These are phyloP conservation scores for Coniosporium apollinis DNA, from an alignment of 495 filamentous ascomycete genomes.

Conservation along the genomic window DNA sequence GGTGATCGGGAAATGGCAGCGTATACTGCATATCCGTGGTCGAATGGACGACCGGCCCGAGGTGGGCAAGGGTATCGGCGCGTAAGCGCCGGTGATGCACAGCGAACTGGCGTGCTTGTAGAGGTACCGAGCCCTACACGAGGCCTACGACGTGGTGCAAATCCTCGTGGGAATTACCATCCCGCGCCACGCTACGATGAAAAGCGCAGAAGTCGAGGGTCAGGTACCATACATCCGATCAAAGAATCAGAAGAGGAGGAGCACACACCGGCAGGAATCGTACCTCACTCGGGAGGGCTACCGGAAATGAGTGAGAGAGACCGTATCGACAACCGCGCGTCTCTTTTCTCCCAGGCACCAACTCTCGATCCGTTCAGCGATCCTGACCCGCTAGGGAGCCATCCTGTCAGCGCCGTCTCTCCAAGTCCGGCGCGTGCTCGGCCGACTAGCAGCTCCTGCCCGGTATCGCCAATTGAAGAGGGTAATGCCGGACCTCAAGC, in stretches of 20 bases:
- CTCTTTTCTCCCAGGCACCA: conserved; percentile 8
- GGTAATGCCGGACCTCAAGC: too few relatives aligned
- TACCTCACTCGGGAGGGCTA: neutral
- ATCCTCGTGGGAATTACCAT: conserved; percentile 27
- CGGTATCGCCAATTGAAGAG: too few relatives aligned
- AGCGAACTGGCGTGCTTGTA: conserved; percentile 38
- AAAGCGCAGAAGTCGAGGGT: conserved; percentile 26
- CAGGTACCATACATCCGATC: conserved; percentile 45
- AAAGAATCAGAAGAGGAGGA: conserved; percentile 62
- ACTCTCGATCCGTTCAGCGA: conserved; percentile 22
- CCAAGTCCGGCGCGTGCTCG: too few relatives aligned
- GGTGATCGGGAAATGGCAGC: neutral
- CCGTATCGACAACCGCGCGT: conserved; percentile 18
- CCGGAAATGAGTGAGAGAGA: conserved; percentile 11
- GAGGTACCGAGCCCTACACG: conserved; percentile 39
- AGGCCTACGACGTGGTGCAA: conserved; percentile 29
- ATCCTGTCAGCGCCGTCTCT: conserved; percentile 11
- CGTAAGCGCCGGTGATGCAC: conserved; percentile 19
- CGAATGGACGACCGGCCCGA: too few relatives aligned
- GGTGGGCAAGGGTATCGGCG: too few relatives aligned
- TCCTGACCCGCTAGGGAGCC: conserved; percentile 15
- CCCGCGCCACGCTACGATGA: conserved; percentile 30
- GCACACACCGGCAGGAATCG: conserved; percentile 18
- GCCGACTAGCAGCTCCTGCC: too few relatives aligned
- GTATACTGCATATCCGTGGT: neutral